Conservation (phyloP, 1,284 basidiomycete genomes). For the Quambalaria eucalypti region DNA sequence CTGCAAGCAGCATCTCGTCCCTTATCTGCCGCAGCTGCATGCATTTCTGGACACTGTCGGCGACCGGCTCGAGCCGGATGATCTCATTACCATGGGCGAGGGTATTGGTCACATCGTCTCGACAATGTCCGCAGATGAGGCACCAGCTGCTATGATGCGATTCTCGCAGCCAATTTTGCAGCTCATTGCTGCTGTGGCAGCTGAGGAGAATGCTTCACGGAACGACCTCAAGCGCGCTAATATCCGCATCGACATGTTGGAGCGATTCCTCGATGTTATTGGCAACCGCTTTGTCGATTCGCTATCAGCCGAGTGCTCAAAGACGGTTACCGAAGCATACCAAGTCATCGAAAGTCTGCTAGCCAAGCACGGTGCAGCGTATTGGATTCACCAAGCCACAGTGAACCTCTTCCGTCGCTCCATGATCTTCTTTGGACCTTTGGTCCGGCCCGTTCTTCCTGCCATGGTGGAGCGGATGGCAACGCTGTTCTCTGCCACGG, state of each 20-base stretch:
- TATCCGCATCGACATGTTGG: conserved; percentile 53
- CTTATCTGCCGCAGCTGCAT: conserved; percentile 84
- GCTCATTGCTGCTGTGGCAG: conserved; percentile 28
- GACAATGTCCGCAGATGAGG: conserved; percentile 71
- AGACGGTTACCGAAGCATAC: conserved; percentile 74
- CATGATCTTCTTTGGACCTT: conserved; percentile 67
- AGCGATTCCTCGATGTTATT: conserved; percentile 27
- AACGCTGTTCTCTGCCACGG: conserved; percentile 67
- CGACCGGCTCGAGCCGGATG: conserved; percentile 69
- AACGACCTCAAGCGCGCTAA: conserved; percentile 59
- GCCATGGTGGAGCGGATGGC: conserved; percentile 68
- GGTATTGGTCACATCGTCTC: conserved; percentile 91
- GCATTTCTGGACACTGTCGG: conserved; percentile 74
- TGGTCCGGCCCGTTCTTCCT: conserved; percentile 62
- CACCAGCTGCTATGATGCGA: conserved; percentile 69
- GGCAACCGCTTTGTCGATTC: conserved; percentile 5
- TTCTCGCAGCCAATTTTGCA: conserved; percentile 61
- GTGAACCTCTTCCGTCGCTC: conserved; percentile 82
- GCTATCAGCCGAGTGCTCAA: conserved; percentile 66
- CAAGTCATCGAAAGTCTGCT: conserved; percentile 71
- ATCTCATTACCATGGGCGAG: conserved; percentile 82
- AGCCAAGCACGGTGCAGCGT: conserved; percentile 66
- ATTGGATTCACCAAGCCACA: conserved; percentile 71
- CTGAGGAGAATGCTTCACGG: conserved; percentile 48
- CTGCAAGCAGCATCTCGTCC: conserved; percentile 76